A percentile compares a stretch with the other conserved stretches of the same genome.
These are phyloP conservation scores for Fusarium sp. DNA, from an alignment of 2,329 filamentous ascomycete species.

Conservation along the genomic window DNA sequence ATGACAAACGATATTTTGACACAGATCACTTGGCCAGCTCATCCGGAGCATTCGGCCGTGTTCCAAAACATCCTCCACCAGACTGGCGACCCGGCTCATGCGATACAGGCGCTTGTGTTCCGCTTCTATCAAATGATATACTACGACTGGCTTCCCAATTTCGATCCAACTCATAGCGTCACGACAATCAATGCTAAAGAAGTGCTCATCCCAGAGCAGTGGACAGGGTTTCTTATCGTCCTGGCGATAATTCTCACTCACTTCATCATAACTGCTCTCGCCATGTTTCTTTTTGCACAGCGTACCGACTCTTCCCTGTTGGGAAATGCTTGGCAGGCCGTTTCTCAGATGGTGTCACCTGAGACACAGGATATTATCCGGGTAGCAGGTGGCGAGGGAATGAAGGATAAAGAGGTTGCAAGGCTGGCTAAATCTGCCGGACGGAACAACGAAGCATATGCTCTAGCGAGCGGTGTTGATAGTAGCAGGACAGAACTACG, in stretches of 20 bases:
- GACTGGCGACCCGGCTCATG: neutral
- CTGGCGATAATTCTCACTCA: neutral
- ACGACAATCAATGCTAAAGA: neutral
- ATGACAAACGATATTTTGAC: neutral
- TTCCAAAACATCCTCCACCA: conserved; percentile 12
- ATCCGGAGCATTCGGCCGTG: conserved; percentile 5
- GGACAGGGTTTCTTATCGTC: neutral
- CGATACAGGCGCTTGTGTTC: neutral
- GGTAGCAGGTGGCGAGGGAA: neutral
- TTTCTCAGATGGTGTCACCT: conserved; percentile 20
- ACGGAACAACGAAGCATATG: neutral
- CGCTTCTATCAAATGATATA: conserved; percentile 16
- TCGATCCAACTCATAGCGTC: neutral
- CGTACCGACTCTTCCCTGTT: conserved; percentile 13
- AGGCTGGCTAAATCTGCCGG: neutral
- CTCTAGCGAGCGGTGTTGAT: neutral
- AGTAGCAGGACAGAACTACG: neutral
- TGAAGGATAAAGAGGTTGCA: conserved; percentile 21
- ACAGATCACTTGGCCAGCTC: conserved; percentile 1
- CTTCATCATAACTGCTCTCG: neutral
- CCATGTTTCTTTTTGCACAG: neutral
- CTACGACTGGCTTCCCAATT: conserved; percentile 6
- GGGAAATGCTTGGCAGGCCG: conserved; percentile 27
- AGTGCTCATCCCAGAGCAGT: neutral
- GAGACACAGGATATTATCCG: conserved; percentile 25